Base-by-base conservation (phyloP, 192 early-diverging fungal genomes). In the Backusella circina region DNA sequence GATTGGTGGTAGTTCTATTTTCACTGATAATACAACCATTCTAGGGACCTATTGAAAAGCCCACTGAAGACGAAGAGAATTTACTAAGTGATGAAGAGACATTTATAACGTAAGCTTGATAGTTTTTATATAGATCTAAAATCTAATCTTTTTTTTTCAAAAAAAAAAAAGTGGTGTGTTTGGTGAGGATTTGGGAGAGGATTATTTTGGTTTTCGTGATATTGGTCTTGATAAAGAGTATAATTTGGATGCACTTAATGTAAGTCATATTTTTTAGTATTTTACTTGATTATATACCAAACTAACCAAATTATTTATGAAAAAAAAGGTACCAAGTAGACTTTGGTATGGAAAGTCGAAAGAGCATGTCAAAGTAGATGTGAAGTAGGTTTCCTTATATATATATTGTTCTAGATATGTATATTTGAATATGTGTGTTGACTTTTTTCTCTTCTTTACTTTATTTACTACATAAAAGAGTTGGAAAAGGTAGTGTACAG, bases 201-300 rank as follows among this genome's bases (percentile, higher is more conserved):
- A 97, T 84, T 96, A 96, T 83, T 92, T 97, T 41, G 95, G 93
- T 5, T 92, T 95, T 83, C 90, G 93, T 71, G 95, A 97, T 70
- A 75, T 97, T 54, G 94, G 94, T 2, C 79, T 97, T 44, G 96
- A 98, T 80, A 83, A 87, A 41, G 89, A 90, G 74, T 76, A 87
- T 75, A 86, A 89, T 31, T 51, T 90, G 35, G 83, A 88, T 38
- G 70, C 81, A 2, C 75, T 89, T 3, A 71, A 23, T 39, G 78
- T 79, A 77, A 57, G 51, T 26, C 16, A 26, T 57, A 10, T 57
- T 57, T 26, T 2, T 9, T 57, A 26, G 6, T 57, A 21, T 23
- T 57, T 23, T 21, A 21, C 26, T 32, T 26, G 12, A 37, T 35
- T 26, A 35, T 18, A 23, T 23, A 70, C 18, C 26, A 18, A 23